A percentile compares a stretch with the other conserved stretches of the same genome.
phyloP scores from a whole-genome alignment of 176 grass and related monocot genomes.

The Carex parvula region DNA sequence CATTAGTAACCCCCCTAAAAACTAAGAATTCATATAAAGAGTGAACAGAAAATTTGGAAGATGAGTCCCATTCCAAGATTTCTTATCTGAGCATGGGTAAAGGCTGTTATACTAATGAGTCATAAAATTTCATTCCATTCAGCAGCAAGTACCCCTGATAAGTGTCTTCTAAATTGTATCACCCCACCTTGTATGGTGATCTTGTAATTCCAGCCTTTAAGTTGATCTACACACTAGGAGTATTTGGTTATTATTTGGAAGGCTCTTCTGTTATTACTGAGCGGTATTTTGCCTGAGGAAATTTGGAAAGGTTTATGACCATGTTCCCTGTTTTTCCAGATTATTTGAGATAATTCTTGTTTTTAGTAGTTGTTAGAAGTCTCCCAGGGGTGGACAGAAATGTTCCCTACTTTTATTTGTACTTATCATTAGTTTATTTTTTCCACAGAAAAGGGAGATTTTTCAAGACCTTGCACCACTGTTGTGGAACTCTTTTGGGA shows the following conservation, averaged over 20 bases:
- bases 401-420: not conserved
- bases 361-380: not conserved
- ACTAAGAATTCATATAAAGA: too few relatives aligned
- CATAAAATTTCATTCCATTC: too few relatives aligned
- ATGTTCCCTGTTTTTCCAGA: not conserved
- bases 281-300: not conserved
- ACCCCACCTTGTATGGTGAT: not conserved
- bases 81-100: too few relatives aligned
- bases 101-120: too few relatives aligned
- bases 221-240: not conserved
- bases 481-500: conserved; percentile 75
- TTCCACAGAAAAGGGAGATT: conserved; percentile 51
- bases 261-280: not conserved
- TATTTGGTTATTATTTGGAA: conserved; percentile 7
- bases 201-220: not conserved
- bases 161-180: too few relatives aligned
- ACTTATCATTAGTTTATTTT: not conserved
- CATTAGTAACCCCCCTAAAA: too few relatives aligned
- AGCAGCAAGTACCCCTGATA: too few relatives aligned
- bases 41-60: too few relatives aligned
- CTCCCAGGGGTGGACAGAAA: not conserved
- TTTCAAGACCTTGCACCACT: conserved; percentile 62
- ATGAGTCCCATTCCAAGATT: too few relatives aligned
- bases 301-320: not conserved
- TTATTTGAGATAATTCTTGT: not conserved